Evolutionary conservation across 2,329 filamentous ascomycete genomes (phyloP), one percentile per base, ranked within the genome.

Genomic region (Colletotrichum aenigma): DNA sequence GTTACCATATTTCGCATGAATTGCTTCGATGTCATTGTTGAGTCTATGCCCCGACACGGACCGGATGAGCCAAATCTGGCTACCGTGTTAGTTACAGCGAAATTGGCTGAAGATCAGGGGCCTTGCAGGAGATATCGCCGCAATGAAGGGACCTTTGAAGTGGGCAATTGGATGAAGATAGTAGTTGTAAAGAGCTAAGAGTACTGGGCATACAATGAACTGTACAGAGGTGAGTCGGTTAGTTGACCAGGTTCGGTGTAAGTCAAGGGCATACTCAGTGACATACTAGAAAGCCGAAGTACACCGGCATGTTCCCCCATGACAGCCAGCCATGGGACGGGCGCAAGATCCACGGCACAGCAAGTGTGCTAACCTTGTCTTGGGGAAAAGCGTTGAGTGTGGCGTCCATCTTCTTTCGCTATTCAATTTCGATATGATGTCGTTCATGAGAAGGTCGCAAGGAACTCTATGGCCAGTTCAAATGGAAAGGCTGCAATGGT

Each of bases 1-100:
- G 26, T 26, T 28, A 28, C 26, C 26, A 7, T 74, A 74, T 56
- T 70, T 9, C 13, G 66, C 58, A 18, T 70, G 66, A 10, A 70
- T 13, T n/a, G 12, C 13, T 58, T 74, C 66, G 8, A 74, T 70
- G 7, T 74, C 71, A n/a, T 58, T 70, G 48, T 74, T 74, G 5
- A 74, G 71, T 6, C 71, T 43, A 5, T 74, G 71, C 21, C 56
- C 66, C 0, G 71, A 70, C 0, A 65, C 66, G 4, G 71, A 70
- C 18, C 43, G 18, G 2, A 74, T 70, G 18, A 74, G 58, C 71
- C 71, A 74, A n/a, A 74, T 58, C 66, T 74, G n/a, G 0, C n/a
- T 7, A 30, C 18, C 7, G 21, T 8, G 24, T 56, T 66, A 61
- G 34, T 28, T 8, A 15, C 10, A n/a, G 3, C 13, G 6, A 32